Base-by-base conservation (phyloP, 306 rosid species). In the Echinosophora koreensis region DNA sequence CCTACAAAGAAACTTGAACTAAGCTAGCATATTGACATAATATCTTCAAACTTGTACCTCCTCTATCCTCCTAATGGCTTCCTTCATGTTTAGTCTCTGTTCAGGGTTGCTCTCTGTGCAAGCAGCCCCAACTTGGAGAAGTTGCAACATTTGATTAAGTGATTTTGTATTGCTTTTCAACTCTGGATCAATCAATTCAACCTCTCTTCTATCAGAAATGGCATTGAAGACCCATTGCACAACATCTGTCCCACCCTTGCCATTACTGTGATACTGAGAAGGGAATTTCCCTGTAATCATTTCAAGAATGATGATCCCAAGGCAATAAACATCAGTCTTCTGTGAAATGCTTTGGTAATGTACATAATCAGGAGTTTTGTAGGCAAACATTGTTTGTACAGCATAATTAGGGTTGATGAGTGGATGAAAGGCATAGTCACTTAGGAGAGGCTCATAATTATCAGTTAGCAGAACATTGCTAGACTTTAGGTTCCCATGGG, bases 401-500 rank as follows among this genome's bases (percentile, higher is more conserved):
- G 96, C 97, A 27, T 77, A 76, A 81, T 0, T 59, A 4, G 87
- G 85, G 27, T 88, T 88, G 68, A 86, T 82, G 0, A 95, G 78
- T 0, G 97, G 79, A 18, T 88, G 82, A 55, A 92, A 88, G 11
- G 91, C 94, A 47, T 80, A 95, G 89, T 95, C 99, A 30, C 79
- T 77, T 0, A 95, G 86, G 42, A 92, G 85, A 7, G 99, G 89
- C 37, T 95, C 96, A 7, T 89, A 86, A 10, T 71, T 74, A 0
- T 92, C 85, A 11, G 54, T 12, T n/a, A 95, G 71, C 0, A 95
- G 83, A 41, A 95, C 84, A 46, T 95, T 95, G 92, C 99, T 89
- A 2, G 99, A 95, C 76, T 95, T 95, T 2, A 95, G 94, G 65
- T 92, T 95, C 44, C 99, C 99, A 77, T 95, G 99, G 6, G 99